Evolutionary conservation across 176 grass and related monocot genomes (phyloP).

Genomic region (Tillandsia leiboldiana): DNA sequence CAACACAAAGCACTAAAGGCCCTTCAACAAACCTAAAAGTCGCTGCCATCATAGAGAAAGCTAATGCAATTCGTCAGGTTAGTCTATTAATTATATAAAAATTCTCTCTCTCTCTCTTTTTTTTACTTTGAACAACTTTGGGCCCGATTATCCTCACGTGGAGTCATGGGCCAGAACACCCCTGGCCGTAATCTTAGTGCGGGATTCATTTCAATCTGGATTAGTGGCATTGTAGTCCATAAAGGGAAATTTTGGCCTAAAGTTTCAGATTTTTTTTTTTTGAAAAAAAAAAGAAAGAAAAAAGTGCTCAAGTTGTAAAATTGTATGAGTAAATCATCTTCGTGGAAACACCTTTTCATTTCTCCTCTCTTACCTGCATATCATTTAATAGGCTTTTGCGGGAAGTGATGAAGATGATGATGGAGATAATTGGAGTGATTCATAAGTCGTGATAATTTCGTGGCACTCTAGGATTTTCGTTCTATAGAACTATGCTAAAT

Average conservation of each 20-base stretch:
- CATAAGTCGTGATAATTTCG: conserved; percentile 14
- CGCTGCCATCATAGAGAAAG: conserved; percentile 90
- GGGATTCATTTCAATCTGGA: too few species aligned
- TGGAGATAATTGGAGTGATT: conserved; percentile 84
- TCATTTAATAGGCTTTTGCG: conserved; percentile 48
- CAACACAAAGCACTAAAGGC: conserved; percentile 32
- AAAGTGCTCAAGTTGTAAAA: not conserved
- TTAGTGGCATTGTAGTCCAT: too few species aligned
- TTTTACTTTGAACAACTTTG: not conserved
- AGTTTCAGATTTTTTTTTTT: too few species aligned
- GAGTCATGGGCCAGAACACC: too few species aligned
- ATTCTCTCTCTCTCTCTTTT: conserved; percentile 1
- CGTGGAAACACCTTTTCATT: not conserved
- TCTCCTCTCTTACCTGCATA: conserved; percentile 10
- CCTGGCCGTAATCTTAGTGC: too few species aligned
- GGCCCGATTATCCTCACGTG: not conserved
- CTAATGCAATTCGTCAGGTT: conserved; percentile 92
- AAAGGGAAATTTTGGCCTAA: too few species aligned
- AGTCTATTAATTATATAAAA: conserved; percentile 9
- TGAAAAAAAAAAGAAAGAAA: too few species aligned
- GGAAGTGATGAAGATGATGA: conserved; percentile 84
- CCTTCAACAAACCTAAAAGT: conserved; percentile 79
- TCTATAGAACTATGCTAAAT: conserved; percentile 15
- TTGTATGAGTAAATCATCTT: not conserved
- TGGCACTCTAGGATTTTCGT: conserved; percentile 2